phyloP scores from a whole-genome alignment of 371 early-diverging fungal genomes.

The Nematocida sp. region DNA sequence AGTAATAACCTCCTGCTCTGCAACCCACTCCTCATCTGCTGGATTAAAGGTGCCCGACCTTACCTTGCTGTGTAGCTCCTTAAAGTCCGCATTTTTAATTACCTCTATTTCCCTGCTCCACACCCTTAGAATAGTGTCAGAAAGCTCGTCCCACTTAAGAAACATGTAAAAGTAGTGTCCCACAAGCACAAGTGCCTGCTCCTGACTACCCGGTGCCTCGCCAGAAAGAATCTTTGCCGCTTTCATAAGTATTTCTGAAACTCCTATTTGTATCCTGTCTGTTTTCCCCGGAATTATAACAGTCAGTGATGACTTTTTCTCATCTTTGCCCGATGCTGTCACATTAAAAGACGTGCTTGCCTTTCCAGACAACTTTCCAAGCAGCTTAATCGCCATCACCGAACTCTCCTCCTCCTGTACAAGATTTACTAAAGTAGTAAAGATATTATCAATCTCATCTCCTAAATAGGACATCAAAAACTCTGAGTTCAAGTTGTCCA shows the following conservation, averaged over 20 bases:
- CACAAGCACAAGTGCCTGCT: slow-evolving; percentile 13
- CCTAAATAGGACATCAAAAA: slow-evolving; percentile 72
- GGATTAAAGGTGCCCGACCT: slow-evolving; percentile 6
- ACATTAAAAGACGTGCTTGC: slow-evolving; percentile 3
- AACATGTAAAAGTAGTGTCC: slow-evolving; percentile 46
- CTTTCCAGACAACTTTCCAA: slow-evolving; percentile 53
- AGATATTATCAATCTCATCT: slow-evolving; percentile 30
- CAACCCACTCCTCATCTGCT: background rate
- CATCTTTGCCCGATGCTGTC: background rate
- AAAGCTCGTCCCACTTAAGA: slow-evolving; percentile 26
- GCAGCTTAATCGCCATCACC: slow-evolving; percentile 58
- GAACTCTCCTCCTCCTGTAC: slow-evolving; percentile 51
- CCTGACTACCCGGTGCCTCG: slow-evolving; percentile 6
- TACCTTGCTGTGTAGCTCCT: slow-evolving; percentile 46
- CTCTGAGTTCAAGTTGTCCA: slow-evolving; percentile 90
- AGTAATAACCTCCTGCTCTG: background rate
- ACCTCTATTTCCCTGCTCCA: slow-evolving; percentile 23
- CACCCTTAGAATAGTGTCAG: slow-evolving; percentile 6
- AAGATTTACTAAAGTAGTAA: slow-evolving; percentile 33
- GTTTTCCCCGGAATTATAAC: slow-evolving; percentile 27
- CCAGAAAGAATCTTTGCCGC: slow-evolving; percentile 20
- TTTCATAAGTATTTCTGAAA: slow-evolving; percentile 6
- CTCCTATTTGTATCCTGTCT: slow-evolving; percentile 18
- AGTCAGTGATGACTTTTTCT: background rate
- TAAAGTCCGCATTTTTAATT: slow-evolving; percentile 29